A percentile compares a stretch with the other conserved stretches of the same genome.
phyloP scores from a whole-genome alignment of 2,329 filamentous ascomycete species.

The Malbranchea cinnamomea region DNA sequence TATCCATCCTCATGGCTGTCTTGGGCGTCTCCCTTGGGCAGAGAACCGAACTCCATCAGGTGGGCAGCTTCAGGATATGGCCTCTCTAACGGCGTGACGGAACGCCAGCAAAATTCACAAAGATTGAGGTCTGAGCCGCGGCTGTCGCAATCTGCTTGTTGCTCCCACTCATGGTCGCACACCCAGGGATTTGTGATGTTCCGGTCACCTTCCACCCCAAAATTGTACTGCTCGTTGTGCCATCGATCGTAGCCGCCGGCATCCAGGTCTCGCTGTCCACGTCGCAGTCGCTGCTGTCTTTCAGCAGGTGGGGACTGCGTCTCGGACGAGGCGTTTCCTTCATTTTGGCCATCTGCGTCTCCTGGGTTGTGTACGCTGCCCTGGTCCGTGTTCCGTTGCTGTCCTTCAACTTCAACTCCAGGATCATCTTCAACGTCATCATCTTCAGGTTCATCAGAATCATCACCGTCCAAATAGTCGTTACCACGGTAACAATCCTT shows the following conservation, averaged over 20 bases:
- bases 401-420: constrained; percentile 1
- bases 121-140: constrained; percentile 1
- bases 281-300: constrained; percentile 2
- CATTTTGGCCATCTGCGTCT: too few relatives aligned
- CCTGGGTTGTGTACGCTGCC: constrained; percentile 1
- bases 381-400: constrained; percentile 2
- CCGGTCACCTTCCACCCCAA: constrained; percentile 14
- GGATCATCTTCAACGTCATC: constrained; percentile 8
- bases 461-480: constrained; percentile 9
- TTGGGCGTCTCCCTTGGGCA: background rate
- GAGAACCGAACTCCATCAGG: constrained; percentile 6
- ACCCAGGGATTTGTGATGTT: constrained; percentile 6
- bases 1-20: background rate
- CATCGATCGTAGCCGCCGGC: constrained; percentile 7
- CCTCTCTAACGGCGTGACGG: constrained; percentile 2
- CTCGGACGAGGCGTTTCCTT: too few relatives aligned
- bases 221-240: constrained; percentile 23
- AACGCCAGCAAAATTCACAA: constrained; percentile 10
- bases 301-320: background rate
- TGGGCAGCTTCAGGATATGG: constrained; percentile 5
- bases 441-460: constrained; percentile 10
- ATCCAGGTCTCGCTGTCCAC: constrained; percentile 11
- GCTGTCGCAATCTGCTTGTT: background rate
- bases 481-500: constrained; percentile 8
- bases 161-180: constrained; percentile 6